A percentile compares a stretch with the other conserved stretches of the same genome.
Evolutionary conservation across 2,329 filamentous ascomycete genomes (phyloP).

Genomic region (Colletotrichum sp.): DNA sequence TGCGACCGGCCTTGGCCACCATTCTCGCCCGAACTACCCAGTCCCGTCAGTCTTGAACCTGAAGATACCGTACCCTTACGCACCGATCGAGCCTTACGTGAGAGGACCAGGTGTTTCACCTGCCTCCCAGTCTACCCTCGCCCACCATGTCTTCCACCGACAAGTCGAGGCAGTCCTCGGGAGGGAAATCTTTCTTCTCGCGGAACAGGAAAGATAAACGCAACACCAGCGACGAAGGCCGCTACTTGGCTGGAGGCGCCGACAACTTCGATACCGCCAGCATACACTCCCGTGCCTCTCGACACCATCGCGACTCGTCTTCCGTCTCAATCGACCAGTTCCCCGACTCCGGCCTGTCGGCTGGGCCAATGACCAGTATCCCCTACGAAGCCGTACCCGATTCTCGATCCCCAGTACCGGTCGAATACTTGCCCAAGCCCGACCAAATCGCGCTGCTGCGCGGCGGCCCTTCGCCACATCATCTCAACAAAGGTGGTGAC

Average conservation of each 20-base stretch:
- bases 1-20: slow-evolving; percentile 42
- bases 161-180: slow-evolving; percentile 81
- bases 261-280: slow-evolving; percentile 65
- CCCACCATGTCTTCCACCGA: slow-evolving; percentile 67
- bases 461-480: slow-evolving; percentile 76
- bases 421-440: slow-evolving; percentile 74
- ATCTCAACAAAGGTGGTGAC: slow-evolving; percentile 80
- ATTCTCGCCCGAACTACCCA: slow-evolving; percentile 17
- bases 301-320: slow-evolving; percentile 79
- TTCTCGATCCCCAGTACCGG: slow-evolving; percentile 70
- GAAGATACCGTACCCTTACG: neutral
- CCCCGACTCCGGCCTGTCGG: slow-evolving; percentile 70
- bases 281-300: slow-evolving; percentile 72
- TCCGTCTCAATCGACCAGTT: slow-evolving; percentile 73
- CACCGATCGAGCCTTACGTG: slow-evolving; percentile 14
- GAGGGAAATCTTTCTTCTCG: slow-evolving; percentile 83
- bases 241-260: slow-evolving; percentile 56
- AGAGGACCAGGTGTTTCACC: slow-evolving; percentile 22
- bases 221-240: slow-evolving; percentile 63
- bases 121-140: slow-evolving; percentile 15
- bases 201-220: slow-evolving; percentile 79
- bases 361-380: slow-evolving; percentile 86
- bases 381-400: slow-evolving; percentile 80
- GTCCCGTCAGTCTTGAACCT: slow-evolving; percentile 16
- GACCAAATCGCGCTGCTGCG: slow-evolving; percentile 68